Percentiles rank a stretch among this genome's conserved stretches.
Evolutionary conservation across 129 eudicot genomes (phyloP).

Genomic region (Mikania micrantha): DNA sequence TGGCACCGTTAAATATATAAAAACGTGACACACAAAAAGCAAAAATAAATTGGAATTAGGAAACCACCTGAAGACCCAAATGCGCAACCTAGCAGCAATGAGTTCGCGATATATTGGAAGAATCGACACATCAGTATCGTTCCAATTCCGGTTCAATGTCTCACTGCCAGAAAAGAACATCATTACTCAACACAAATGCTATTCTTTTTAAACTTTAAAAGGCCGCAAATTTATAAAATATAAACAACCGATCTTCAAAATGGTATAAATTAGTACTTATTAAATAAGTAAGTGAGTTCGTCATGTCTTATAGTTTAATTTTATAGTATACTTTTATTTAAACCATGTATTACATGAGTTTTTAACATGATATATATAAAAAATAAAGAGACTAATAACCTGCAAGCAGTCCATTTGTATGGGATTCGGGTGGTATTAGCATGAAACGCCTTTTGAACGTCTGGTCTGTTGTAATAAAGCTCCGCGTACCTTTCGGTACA

Average conservation of each 20-base stretch:
- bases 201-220: no score
- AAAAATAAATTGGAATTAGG: not conserved
- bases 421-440: constrained; percentile 76
- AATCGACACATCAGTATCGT: constrained; percentile 77
- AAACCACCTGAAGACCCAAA: constrained; percentile 88
- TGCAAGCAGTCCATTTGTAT: constrained; percentile 97
- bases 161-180: constrained; percentile 38
- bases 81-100: constrained; percentile 66
- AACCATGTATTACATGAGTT: no score
- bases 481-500: constrained; percentile 95
- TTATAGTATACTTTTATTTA: no score
- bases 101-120: constrained; percentile 85
- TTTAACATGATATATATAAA: no score
- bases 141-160: constrained; percentile 87
- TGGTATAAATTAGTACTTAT: no score
- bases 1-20: not conserved
- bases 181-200: not conserved
- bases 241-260: no score
- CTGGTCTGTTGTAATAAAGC: constrained; percentile 75
- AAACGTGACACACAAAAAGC: not conserved
- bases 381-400: constrained; percentile 29
- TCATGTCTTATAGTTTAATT: no score
- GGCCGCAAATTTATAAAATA: no score
- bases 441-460: constrained; percentile 93
- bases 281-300: no score